Percentiles rank a stretch among this genome's conserved stretches.
Evolutionary conservation across 441 rosid species (phyloP).

Genomic region (Hura crepitans): DNA sequence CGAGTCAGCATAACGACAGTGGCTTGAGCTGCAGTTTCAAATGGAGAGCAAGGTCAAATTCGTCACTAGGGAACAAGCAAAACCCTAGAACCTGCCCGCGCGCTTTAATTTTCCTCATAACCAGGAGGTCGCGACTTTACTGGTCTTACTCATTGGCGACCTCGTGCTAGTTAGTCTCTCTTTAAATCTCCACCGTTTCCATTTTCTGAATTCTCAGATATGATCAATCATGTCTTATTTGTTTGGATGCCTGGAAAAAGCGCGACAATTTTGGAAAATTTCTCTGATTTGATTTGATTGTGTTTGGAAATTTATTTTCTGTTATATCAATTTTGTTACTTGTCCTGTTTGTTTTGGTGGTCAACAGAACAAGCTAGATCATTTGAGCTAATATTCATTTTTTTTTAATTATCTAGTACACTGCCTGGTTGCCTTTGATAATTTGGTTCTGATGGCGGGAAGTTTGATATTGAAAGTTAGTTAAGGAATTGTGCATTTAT

Average conservation of each 20-base stretch:
- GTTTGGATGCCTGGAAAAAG: constrained; percentile 15
- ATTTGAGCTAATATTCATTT: too few species aligned
- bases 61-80: constrained; percentile 7
- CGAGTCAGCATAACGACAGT: neutral
- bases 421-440: too few species aligned
- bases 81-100: constrained; percentile 21
- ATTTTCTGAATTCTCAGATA: neutral
- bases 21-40: neutral
- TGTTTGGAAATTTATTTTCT: too few species aligned
- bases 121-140: constrained; percentile 17
- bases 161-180: constrained; percentile 12
- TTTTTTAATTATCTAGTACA: too few species aligned
- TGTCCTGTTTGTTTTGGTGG: too few species aligned
- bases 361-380: too few species aligned
- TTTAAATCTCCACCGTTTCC: neutral
- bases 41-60: constrained; percentile 13
- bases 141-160: constrained; percentile 23
- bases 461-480: too few species aligned
- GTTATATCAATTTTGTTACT: neutral
- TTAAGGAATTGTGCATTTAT: too few species aligned
- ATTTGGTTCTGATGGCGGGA: too few species aligned
- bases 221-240: neutral
- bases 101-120: constrained; percentile 7
- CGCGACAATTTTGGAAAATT: neutral
- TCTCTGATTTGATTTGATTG: neutral